Conservation (phyloP, 164 flowering plant genomes). For the Cinnamomum micranthum region DNA sequence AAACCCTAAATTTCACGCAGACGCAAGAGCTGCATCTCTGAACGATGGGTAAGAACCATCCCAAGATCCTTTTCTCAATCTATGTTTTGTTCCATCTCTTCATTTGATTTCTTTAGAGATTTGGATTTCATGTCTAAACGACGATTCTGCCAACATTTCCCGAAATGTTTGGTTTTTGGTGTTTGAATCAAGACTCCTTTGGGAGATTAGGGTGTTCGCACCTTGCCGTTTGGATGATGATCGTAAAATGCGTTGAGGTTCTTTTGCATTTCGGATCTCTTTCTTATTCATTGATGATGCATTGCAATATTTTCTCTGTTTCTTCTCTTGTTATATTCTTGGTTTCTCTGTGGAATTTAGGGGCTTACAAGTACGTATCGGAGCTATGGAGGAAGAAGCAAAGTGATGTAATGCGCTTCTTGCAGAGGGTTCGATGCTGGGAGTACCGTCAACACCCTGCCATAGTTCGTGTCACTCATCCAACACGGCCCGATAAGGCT, state of each 20-base stretch:
- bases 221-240: too few relatives aligned
- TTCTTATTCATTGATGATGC: too few relatives aligned
- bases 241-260: too few relatives aligned
- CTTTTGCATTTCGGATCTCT: too few relatives aligned
- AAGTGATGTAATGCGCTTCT: constrained; percentile 77
- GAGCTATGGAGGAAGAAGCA: constrained; percentile 91
- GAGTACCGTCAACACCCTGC: constrained; percentile 60
- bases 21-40: neutral
- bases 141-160: too few relatives aligned
- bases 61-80: neutral
- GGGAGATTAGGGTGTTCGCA: too few relatives aligned
- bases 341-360: constrained; percentile 11
- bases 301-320: too few relatives aligned
- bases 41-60: neutral
- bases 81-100: too few relatives aligned
- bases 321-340: too few relatives aligned
- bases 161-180: too few relatives aligned
- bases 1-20: neutral
- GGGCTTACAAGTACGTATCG: constrained; percentile 71
- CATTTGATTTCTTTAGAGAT: neutral
- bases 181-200: too few relatives aligned
- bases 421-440: constrained; percentile 81
- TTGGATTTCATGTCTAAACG: neutral
- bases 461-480: constrained; percentile 40
- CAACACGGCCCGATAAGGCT: constrained; percentile 49